Conservation (phyloP, 768 basidiomycete species). For the Asterophora parasitica region DNA sequence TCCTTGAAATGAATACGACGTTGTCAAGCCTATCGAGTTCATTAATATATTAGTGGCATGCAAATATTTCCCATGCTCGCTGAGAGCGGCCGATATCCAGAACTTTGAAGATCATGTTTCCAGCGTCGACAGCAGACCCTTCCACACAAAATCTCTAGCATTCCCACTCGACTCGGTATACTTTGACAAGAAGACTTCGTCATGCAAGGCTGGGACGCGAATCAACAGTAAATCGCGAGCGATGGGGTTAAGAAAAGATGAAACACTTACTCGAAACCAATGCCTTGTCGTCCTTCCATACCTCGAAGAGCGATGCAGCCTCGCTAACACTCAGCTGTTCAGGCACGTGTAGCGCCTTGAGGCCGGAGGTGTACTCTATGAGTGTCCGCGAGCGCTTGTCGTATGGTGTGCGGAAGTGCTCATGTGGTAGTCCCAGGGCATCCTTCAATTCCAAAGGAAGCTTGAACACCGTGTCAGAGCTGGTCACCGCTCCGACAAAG, state of each 20-base stretch:
- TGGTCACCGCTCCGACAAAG: conserved; percentile 65
- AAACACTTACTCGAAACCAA: conserved; percentile 44
- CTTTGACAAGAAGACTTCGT: conserved; percentile 75
- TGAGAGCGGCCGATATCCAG: too few species aligned
- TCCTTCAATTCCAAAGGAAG: conserved; percentile 61
- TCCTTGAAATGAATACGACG: too few species aligned
- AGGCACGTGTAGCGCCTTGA: conserved; percentile 39
- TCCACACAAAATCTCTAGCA: conserved; percentile 73
- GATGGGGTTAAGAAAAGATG: neutral
- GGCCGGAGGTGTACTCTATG: conserved; percentile 48
- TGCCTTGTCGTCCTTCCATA: conserved; percentile 65
- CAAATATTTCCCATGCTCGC: too few species aligned
- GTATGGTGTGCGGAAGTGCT: conserved; percentile 47
- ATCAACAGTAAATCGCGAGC: too few species aligned
- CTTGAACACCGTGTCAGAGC: conserved; percentile 53
- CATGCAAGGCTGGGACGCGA: conserved; percentile 32
- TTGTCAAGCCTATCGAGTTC: too few species aligned
- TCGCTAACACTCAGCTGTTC: conserved; percentile 58
- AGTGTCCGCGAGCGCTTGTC: conserved; percentile 47
- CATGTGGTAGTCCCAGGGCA: conserved; percentile 44
- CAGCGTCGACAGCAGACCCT: conserved; percentile 43
- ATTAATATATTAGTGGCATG: too few species aligned
- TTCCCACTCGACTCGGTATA: conserved; percentile 78
- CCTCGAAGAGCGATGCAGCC: conserved; percentile 68
- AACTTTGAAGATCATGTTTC: conserved; percentile 13